phyloP scores from a whole-genome alignment of 768 basidiomycete genomes.

The Leccinum olivaceopallidum region DNA sequence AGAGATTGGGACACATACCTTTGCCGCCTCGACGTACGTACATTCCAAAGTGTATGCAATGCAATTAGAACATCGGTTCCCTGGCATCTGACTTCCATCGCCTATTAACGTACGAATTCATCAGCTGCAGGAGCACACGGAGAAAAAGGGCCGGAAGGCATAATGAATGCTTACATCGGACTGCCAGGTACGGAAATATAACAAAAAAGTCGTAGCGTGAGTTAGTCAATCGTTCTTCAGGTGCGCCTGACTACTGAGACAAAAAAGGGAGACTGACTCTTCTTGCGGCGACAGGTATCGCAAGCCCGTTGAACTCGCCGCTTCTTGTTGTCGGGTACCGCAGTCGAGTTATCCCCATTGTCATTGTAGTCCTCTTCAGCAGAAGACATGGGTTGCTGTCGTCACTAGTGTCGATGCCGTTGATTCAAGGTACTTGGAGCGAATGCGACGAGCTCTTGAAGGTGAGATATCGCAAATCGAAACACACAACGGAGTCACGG shows the following conservation, averaged over 20 bases:
- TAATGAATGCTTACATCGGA: conserved; percentile 25
- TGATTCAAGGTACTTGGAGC: not conserved
- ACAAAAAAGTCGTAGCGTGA: not conserved
- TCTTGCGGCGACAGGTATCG: conserved; percentile 82
- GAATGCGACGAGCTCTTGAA: not conserved
- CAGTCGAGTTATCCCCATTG: conserved; percentile 29
- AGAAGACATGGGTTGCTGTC: conserved; percentile 42
- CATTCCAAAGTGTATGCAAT: conserved; percentile 47
- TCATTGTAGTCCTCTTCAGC: conserved; percentile 65
- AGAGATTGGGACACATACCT: conserved; percentile 35
- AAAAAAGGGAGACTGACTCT: conserved; percentile 50
- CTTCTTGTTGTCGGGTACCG: conserved; percentile 54
- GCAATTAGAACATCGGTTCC: conserved; percentile 59
- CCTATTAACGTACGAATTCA: conserved; percentile 34
- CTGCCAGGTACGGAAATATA: conserved; percentile 4
- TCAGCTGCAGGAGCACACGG: not conserved
- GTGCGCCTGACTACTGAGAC: not conserved
- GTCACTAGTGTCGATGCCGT: not conserved
- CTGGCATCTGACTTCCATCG: conserved; percentile 60
- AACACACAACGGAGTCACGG: not conserved
- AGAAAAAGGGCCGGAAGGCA: not conserved
- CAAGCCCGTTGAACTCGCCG: conserved; percentile 76
- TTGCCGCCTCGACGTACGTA: conserved; percentile 55
- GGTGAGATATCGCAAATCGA: not conserved
- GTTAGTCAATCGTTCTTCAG: not conserved